Percentiles rank a stretch among this genome's conserved stretches.
Evolutionary conservation across 495 filamentous ascomycete species (phyloP).

Genomic region (Lichina pygmaea): DNA sequence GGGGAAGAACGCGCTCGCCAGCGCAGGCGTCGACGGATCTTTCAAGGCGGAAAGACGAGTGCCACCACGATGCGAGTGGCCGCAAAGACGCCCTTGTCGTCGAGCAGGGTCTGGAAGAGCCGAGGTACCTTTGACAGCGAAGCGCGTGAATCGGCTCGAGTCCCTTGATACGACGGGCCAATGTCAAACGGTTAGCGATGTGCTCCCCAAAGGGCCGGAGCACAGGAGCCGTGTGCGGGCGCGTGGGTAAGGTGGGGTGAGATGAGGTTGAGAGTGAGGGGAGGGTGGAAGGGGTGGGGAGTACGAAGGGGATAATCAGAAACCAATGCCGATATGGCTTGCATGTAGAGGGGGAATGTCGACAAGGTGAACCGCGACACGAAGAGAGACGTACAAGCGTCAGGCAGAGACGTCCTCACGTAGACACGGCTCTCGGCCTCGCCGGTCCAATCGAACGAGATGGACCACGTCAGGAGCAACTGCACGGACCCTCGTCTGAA

Average conservation of each 20-base stretch:
- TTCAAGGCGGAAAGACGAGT: conserved; percentile 8
- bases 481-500: conserved; percentile 6
- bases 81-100: conserved; percentile 20
- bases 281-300: background rate
- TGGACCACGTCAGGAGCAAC: conserved; percentile 17
- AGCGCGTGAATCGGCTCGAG: conserved; percentile 19
- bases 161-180: conserved; percentile 14
- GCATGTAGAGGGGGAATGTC: too few relatives aligned
- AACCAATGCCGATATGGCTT: too few relatives aligned
- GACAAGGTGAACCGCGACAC: too few relatives aligned
- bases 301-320: too few relatives aligned
- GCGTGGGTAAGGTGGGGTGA: too few relatives aligned
- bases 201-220: too few relatives aligned
- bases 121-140: conserved; percentile 20
- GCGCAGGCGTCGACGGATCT: too few relatives aligned
- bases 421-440: conserved; percentile 25
- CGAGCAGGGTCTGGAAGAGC: conserved; percentile 23
- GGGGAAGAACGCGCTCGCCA: too few relatives aligned
- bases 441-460: conserved; percentile 35
- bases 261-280: background rate
- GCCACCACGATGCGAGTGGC: conserved; percentile 24
- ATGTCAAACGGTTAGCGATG: too few relatives aligned
- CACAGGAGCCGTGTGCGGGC: too few relatives aligned
- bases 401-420: conserved; percentile 18
- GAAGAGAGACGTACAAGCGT: conserved; percentile 19